Evolutionary conservation across 805 yeast genomes (phyloP).

Genomic region (Ogataea ganodermae): DNA sequence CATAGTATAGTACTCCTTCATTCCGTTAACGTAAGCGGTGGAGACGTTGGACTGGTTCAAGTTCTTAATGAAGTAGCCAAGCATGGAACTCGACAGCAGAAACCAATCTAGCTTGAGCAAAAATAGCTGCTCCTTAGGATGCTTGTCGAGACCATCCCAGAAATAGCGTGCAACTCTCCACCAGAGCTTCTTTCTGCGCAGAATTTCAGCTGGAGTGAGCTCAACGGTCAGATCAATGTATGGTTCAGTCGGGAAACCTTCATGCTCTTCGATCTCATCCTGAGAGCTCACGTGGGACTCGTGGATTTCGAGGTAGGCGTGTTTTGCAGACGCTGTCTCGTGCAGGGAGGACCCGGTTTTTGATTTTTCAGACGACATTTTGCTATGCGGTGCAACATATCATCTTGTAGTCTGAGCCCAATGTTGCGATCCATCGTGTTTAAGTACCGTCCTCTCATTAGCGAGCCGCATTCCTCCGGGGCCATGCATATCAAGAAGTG

Average conservation of each 20-base stretch:
- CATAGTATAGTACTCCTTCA: conserved; percentile 56
- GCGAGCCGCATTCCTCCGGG: too few relatives aligned
- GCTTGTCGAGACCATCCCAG: conserved; percentile 38
- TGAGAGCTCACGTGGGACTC: not conserved
- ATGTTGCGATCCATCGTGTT: too few relatives aligned
- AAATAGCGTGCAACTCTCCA: conserved; percentile 17
- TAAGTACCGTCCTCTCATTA: too few relatives aligned
- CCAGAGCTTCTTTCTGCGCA: conserved; percentile 7
- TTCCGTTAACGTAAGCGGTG: conserved; percentile 68
- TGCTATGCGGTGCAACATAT: too few relatives aligned
- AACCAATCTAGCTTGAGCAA: conserved; percentile 55
- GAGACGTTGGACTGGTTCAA: conserved; percentile 59
- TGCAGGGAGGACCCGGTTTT: not conserved
- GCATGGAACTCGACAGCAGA: conserved; percentile 51
- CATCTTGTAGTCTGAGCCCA: too few relatives aligned
- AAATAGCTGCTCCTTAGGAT: conserved; percentile 38
- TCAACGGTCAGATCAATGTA: conserved; percentile 13
- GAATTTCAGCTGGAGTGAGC: conserved; percentile 3
- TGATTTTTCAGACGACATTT: not conserved
- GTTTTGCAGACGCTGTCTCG: not conserved
- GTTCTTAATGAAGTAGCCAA: conserved; percentile 66
- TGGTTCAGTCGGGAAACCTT: not conserved
- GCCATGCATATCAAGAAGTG: too few relatives aligned
- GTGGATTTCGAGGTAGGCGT: not conserved
- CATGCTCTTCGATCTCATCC: not conserved